These are phyloP conservation scores for Tilletia setariae DNA, from an alignment of 1,284 basidiomycete genomes.

Conservation along the genomic window DNA sequence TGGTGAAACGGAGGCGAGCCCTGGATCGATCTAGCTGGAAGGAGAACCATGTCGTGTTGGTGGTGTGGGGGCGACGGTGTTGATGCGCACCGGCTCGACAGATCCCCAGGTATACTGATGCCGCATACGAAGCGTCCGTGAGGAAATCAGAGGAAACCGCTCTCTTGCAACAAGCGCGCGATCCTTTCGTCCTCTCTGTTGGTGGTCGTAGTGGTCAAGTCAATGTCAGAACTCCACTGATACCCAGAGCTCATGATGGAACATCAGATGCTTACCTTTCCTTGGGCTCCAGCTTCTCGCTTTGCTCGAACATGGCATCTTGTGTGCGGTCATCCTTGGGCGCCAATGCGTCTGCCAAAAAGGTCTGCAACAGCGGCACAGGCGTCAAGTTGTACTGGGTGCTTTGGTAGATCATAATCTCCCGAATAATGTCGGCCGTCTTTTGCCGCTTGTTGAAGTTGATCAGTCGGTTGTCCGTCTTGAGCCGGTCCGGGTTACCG, in stretches of 20 bases:
- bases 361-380: slow-evolving; percentile 69
- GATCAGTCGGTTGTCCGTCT: slow-evolving; percentile 65
- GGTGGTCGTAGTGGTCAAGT: too few relatives aligned
- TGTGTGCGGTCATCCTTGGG: slow-evolving; percentile 31
- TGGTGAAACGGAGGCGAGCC: too few relatives aligned
- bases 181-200: slow-evolving; percentile 70
- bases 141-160: slow-evolving; percentile 68
- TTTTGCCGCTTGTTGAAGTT: slow-evolving; percentile 95
- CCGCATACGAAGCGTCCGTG: neutral
- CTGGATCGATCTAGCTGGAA: too few relatives aligned
- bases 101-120: neutral
- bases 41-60: too few relatives aligned
- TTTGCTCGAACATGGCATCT: slow-evolving; percentile 67
- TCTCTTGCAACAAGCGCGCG: slow-evolving; percentile 78
- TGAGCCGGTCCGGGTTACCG: slow-evolving; percentile 83
- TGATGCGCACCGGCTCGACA: neutral
- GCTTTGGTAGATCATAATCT: slow-evolving; percentile 92
- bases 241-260: neutral
- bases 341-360: slow-evolving; percentile 72
- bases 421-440: slow-evolving; percentile 87
- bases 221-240: neutral
- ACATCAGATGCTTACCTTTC: slow-evolving; percentile 61
- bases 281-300: slow-evolving; percentile 80
- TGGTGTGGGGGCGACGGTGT: neutral
- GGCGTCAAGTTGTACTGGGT: slow-evolving; percentile 73